Percentiles rank a stretch among this genome's conserved stretches.
phyloP scores from a whole-genome alignment of 164 flowering plant species.

The Tinospora cordifolia region DNA sequence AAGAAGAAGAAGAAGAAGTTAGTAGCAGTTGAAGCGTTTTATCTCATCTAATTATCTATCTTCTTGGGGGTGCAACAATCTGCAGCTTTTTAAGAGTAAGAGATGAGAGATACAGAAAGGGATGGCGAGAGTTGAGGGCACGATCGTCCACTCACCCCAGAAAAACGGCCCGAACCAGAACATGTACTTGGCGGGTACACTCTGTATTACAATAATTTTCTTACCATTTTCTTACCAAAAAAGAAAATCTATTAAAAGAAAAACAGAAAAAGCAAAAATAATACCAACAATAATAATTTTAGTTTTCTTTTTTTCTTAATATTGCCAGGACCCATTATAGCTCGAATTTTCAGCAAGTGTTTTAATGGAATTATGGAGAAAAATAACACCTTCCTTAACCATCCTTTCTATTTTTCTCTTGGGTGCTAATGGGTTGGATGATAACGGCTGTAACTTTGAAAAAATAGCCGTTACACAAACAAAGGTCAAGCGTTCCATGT shows the following conservation, averaged over 20 bases:
- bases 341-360: no score
- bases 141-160: conserved; percentile 1
- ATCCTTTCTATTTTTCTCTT: no score
- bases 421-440: background rate
- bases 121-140: conserved; percentile 4
- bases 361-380: no score
- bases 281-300: background rate
- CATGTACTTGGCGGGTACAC: conserved; percentile 17
- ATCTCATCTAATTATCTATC: background rate
- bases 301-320: background rate
- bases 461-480: background rate
- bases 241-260: no score
- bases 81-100: conserved; percentile 1
- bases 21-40: conserved; percentile 11
- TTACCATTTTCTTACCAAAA: no score
- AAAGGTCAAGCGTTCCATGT: background rate
- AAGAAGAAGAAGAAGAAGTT: background rate
- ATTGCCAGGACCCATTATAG: background rate
- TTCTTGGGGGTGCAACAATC: background rate
- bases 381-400: no score
- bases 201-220: background rate
- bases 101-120: background rate
- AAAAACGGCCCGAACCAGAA: background rate
- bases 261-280: background rate
- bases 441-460: background rate